A percentile compares a stretch with the other conserved stretches of the same genome.
These are phyloP conservation scores for Sporothrix sp. DNA, from an alignment of 2,329 filamentous ascomycete species.

Conservation along the genomic window DNA sequence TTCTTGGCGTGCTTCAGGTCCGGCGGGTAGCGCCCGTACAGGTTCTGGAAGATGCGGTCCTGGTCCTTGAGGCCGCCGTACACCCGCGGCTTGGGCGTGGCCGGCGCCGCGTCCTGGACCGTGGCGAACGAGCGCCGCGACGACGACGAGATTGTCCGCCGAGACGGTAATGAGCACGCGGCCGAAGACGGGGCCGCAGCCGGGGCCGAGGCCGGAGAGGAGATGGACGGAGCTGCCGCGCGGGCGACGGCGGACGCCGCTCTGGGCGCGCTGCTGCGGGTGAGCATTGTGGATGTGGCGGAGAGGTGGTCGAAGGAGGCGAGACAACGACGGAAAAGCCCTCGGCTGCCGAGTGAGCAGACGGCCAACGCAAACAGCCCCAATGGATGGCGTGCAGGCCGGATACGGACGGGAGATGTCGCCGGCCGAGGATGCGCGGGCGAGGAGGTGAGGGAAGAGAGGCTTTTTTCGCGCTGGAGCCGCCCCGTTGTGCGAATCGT, in stretches of 20 bases:
- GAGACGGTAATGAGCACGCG: neutral
- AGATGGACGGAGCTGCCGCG: conserved; percentile 24
- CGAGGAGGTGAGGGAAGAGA: neutral
- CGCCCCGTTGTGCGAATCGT: conserved; percentile 12
- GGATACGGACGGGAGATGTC: neutral
- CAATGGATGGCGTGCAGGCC: neutral
- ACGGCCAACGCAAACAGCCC: neutral
- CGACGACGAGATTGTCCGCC: conserved; percentile 7
- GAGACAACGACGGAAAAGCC: neutral
- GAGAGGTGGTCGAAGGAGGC: neutral
- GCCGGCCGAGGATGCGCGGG: neutral
- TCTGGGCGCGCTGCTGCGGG: conserved; percentile 15
- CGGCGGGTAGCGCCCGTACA: conserved; percentile 85
- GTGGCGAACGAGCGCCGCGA: conserved; percentile 59
- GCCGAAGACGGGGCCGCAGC: conserved; percentile 5
- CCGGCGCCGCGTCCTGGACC: conserved; percentile 53
- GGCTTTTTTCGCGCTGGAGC: neutral
- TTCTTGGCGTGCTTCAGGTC: conserved; percentile 93
- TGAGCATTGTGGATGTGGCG: conserved; percentile 9
- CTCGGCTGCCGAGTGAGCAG: conserved; percentile 11
- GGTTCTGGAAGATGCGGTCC: conserved; percentile 98
- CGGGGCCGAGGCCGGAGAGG: neutral
- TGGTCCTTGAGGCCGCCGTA: conserved; percentile 90
- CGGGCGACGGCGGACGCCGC: conserved; percentile 30
- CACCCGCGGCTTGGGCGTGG: conserved; percentile 56